phyloP scores from a whole-genome alignment of 2,329 filamentous ascomycete genomes.

The Colletotrichum magnum region DNA sequence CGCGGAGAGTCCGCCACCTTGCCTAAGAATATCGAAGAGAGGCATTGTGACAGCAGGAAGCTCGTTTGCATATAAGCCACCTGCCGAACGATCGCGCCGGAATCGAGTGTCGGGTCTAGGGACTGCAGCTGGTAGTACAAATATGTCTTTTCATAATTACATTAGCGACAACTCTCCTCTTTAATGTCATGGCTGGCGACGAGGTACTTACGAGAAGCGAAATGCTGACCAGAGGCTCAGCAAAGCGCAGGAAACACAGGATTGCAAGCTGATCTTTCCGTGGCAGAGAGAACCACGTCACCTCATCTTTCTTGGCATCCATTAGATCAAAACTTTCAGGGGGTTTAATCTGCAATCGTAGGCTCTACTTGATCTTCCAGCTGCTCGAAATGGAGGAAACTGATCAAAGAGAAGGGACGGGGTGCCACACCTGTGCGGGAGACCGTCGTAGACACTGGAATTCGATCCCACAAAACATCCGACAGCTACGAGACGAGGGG shows the following conservation, averaged over 20 bases:
- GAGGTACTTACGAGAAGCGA: slow-evolving; percentile 16
- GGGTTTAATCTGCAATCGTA: neutral
- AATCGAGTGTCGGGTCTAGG: slow-evolving; percentile 16
- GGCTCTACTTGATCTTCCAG: neutral
- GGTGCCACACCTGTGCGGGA: neutral
- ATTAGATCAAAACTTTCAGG: neutral
- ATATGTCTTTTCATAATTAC: slow-evolving; percentile 1
- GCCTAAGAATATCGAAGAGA: slow-evolving; percentile 17
- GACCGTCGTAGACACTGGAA: neutral
- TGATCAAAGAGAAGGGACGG: too few relatives aligned
- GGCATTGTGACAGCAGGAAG: slow-evolving; percentile 23
- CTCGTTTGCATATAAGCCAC: slow-evolving; percentile 23
- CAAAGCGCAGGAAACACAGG: slow-evolving; percentile 30
- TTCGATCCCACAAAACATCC: neutral
- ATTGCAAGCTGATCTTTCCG: slow-evolving; percentile 31
- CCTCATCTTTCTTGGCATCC: slow-evolving; percentile 13
- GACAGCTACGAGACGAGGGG: neutral
- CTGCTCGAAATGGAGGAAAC: neutral
- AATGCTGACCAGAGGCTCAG: slow-evolving; percentile 30
- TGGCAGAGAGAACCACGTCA: slow-evolving; percentile 29
- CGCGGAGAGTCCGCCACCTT: slow-evolving; percentile 12
- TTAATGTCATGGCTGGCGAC: accelerated
- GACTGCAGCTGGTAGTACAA: slow-evolving; percentile 29
- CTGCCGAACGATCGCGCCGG: slow-evolving; percentile 13
- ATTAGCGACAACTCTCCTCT: neutral